Conservation (phyloP, 2,329 filamentous ascomycete genomes). For the Phyllosticta ampelicida region DNA sequence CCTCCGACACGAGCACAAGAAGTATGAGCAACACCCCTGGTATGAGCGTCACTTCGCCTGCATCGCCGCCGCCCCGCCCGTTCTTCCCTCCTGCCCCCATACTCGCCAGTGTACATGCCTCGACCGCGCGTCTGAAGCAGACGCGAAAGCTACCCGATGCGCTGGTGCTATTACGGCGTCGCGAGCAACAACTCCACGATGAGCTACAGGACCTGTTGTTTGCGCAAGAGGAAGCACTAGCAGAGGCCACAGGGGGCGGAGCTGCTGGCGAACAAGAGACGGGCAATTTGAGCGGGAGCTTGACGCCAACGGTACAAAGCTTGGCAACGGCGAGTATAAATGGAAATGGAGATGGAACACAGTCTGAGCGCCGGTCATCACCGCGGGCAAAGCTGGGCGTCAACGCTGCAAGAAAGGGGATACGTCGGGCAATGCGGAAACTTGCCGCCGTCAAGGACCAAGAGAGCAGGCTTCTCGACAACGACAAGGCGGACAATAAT, state of each 20-base stretch:
- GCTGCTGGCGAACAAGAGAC: slow-evolving; percentile 28
- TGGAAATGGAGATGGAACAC: slow-evolving; percentile 21
- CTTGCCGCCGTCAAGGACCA: slow-evolving; percentile 57
- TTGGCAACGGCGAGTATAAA: slow-evolving; percentile 14
- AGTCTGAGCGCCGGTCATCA: slow-evolving; percentile 35
- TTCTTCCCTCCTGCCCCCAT: slow-evolving; percentile 13
- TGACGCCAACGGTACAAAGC: slow-evolving; percentile 35
- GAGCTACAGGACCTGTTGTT: slow-evolving; percentile 50
- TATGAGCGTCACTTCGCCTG: not conserved
- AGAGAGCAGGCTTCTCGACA: slow-evolving; percentile 51
- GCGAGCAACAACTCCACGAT: slow-evolving; percentile 44
- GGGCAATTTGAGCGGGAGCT: slow-evolving; percentile 37
- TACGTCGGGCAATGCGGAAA: slow-evolving; percentile 52
- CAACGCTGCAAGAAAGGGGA: slow-evolving; percentile 51
- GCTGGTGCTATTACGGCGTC: slow-evolving; percentile 41
- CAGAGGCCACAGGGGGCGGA: slow-evolving; percentile 35
- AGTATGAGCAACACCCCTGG: not conserved
- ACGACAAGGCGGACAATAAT: slow-evolving; percentile 47
- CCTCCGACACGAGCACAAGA: not conserved
- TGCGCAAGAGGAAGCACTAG: slow-evolving; percentile 48
- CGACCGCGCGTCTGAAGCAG: slow-evolving; percentile 8
- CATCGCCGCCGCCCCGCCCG: slow-evolving; percentile 4
- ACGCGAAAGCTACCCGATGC: slow-evolving; percentile 22
- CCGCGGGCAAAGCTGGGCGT: slow-evolving; percentile 45
- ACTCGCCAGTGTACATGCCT: slow-evolving; percentile 12